A percentile compares a stretch with the other conserved stretches of the same genome.
Evolutionary conservation across 2,329 filamentous ascomycete genomes (phyloP).

Genomic region (Sporothrix euskadiensis): DNA sequence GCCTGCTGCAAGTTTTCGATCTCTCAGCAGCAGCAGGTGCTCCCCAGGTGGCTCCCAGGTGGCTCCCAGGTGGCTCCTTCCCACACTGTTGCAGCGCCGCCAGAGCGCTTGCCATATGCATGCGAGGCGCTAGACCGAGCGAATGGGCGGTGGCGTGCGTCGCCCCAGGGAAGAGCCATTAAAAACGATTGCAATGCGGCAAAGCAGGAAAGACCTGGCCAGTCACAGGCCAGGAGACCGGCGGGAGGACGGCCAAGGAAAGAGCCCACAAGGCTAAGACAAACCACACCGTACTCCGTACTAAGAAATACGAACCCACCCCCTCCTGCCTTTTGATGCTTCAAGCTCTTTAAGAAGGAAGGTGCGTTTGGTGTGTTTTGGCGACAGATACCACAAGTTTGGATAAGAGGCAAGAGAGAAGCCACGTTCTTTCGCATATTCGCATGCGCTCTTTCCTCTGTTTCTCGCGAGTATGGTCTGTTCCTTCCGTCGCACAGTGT

Average conservation of each 20-base stretch:
- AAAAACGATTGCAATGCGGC: constrained; percentile 16
- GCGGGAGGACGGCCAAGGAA: constrained; percentile 13
- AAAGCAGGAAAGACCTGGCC: constrained; percentile 14
- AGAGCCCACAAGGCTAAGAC: constrained; percentile 11
- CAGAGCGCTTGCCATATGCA: background rate
- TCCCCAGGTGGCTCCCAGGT: no score
- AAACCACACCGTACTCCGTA: constrained; percentile 7
- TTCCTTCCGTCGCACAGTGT: background rate
- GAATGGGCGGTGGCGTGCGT: constrained; percentile 11
- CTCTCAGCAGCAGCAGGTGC: background rate
- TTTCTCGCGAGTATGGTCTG: background rate
- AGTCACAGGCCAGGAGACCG: constrained; percentile 12
- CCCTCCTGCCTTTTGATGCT: constrained; percentile 6
- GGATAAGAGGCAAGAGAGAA: background rate
- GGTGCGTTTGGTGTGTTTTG: background rate
- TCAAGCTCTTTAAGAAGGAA: background rate
- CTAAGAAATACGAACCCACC: background rate
- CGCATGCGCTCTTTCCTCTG: background rate
- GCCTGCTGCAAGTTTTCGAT: background rate
- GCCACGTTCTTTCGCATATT: background rate
- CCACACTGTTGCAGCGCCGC: background rate
- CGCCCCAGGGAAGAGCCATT: constrained; percentile 16
- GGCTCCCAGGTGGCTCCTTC: background rate
- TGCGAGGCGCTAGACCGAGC: constrained; percentile 20
- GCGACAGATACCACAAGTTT: background rate